Percentiles rank a stretch among this genome's conserved stretches.
Evolutionary conservation across 179 eudicot genomes (phyloP).

Genomic region (Nepenthes alata): DNA sequence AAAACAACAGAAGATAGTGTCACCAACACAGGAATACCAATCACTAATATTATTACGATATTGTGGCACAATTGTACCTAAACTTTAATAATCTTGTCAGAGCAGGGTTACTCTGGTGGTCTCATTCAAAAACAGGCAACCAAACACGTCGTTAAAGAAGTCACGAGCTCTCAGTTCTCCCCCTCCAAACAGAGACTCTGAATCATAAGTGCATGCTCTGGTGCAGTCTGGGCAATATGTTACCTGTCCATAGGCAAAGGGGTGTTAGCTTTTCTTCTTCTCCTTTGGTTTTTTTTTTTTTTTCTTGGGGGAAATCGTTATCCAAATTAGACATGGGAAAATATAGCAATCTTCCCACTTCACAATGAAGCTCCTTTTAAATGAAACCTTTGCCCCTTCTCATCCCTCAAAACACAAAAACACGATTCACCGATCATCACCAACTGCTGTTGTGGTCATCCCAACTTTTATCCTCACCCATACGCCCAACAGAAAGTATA

Average conservation of each 20-base stretch:
- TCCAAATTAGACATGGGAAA: neutral
- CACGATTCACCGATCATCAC: no score
- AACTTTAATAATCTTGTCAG: slow-evolving; percentile 6
- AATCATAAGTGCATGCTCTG: slow-evolving; percentile 80
- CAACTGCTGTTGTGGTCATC: no score
- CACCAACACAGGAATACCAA: no score
- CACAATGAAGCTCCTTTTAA: neutral
- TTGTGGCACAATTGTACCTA: no score
- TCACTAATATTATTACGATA: no score
- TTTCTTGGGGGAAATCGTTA: no score
- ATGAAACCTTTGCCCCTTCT: neutral
- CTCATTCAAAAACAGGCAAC: slow-evolving; percentile 85
- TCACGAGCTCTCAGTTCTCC: slow-evolving; percentile 41
- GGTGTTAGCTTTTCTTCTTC: no score
- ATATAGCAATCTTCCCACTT: neutral
- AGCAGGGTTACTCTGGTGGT: slow-evolving; percentile 43
- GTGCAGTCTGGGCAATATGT: slow-evolving; percentile 96
- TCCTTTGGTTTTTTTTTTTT: no score
- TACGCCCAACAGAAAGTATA: no score
- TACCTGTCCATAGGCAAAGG: slow-evolving; percentile 33
- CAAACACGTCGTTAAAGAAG: slow-evolving; percentile 74
- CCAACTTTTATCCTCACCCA: no score
- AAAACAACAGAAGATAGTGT: no score
- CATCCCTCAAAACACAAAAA: no score
- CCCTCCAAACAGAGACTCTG: slow-evolving; percentile 30